phyloP scores from a whole-genome alignment of 2,329 filamentous ascomycete species.

The Cercospora berteroae region DNA sequence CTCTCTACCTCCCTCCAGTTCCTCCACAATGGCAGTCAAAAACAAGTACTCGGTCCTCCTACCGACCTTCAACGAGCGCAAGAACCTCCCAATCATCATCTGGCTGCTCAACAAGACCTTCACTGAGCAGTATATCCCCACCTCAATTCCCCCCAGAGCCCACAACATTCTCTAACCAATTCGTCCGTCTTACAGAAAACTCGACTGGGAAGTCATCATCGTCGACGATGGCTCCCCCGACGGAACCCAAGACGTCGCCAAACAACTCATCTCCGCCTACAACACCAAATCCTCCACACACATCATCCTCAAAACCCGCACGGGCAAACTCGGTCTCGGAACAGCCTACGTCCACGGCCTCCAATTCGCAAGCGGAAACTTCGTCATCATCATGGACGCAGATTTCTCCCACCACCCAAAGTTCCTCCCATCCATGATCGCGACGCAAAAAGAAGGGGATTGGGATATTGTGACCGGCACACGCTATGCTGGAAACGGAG shows the following conservation, averaged over 20 bases:
- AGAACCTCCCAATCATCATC: conserved; percentile 91
- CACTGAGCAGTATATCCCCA: conserved; percentile 68
- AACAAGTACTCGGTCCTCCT: conserved; percentile 97
- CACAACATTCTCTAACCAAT: background rate
- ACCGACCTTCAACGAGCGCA: conserved; percentile 97
- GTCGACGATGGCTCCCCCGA: conserved; percentile 98
- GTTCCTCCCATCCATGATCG: conserved; percentile 95
- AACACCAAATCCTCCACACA: conserved; percentile 54
- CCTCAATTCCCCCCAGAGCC: background rate
- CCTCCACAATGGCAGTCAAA: conserved; percentile 52
- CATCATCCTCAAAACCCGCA: conserved; percentile 80
- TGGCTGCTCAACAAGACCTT: conserved; percentile 94
- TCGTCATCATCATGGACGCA: conserved; percentile 99
- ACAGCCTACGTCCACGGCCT: conserved; percentile 95
- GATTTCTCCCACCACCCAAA: conserved; percentile 99
- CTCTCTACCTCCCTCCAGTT: background rate
- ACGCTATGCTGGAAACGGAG: conserved; percentile 78
- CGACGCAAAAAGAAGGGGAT: conserved; percentile 69
- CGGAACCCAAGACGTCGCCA: conserved; percentile 85
- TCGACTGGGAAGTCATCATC: conserved; percentile 97
- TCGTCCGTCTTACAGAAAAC: conserved; percentile 57
- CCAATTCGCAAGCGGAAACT: conserved; percentile 87
- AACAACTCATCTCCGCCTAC: conserved; percentile 87
- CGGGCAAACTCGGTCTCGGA: conserved; percentile 94
- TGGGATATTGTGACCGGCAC: conserved; percentile 98